phyloP scores from a whole-genome alignment of 306 rosid genomes.

The Benincasa hispida region DNA sequence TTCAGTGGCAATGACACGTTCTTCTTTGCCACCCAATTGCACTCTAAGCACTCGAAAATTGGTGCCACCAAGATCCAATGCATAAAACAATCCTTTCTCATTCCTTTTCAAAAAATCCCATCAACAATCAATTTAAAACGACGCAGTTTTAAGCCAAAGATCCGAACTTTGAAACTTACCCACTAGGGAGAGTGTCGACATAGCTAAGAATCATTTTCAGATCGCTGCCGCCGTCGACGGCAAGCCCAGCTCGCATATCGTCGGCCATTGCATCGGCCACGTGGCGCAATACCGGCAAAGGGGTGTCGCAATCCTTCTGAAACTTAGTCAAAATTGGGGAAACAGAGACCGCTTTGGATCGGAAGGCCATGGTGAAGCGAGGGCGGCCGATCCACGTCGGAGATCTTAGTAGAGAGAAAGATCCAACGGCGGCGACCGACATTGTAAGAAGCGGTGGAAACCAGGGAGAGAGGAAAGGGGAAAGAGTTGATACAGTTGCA shows the following conservation, averaged over 20 bases:
- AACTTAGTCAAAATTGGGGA: constrained; percentile 38
- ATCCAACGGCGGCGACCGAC: constrained; percentile 39
- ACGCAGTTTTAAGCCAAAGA: background rate
- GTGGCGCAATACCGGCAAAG: constrained; percentile 50
- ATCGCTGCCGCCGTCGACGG: constrained; percentile 32
- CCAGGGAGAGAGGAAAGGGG: background rate
- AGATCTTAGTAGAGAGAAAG: constrained; percentile 29
- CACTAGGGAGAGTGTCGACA: constrained; percentile 69
- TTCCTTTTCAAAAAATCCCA: constrained; percentile 37
- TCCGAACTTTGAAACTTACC: constrained; percentile 24
- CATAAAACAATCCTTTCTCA: constrained; percentile 83
- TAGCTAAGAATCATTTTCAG: constrained; percentile 87
- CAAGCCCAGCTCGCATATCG: constrained; percentile 71
- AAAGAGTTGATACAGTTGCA: background rate
- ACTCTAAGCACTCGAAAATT: constrained; percentile 84
- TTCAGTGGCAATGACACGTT: constrained; percentile 59
- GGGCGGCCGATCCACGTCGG: constrained; percentile 6
- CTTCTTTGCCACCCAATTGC: constrained; percentile 67
- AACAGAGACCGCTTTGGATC: constrained; percentile 38
- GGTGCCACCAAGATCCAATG: constrained; percentile 93
- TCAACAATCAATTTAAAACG: background rate
- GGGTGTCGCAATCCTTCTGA: constrained; percentile 56
- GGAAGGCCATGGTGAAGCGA: constrained; percentile 37
- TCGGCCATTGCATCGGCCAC: constrained; percentile 58
- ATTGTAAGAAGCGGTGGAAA: constrained; percentile 11